Evolutionary conservation across 176 grass and related monocot genomes (phyloP), one percentile per base, ranked within the genome.

Genomic region (Phragmites australis): DNA sequence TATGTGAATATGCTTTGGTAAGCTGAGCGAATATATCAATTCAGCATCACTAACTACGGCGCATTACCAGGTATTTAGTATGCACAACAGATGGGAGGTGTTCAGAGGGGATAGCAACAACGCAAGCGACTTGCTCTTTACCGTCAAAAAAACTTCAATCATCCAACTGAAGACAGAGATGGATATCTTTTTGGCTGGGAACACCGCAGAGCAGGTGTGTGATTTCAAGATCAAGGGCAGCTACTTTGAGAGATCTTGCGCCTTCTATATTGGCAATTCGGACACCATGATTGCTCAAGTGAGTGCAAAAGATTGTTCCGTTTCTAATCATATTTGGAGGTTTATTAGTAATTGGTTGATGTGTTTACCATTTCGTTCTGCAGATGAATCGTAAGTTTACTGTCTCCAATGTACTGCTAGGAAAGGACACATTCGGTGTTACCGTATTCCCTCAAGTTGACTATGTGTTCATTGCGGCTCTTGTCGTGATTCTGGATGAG

Each of bases 221-320:
- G 90, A 97, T 63, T 97, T 93, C 80, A 93, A 89, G 90, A 84
- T 97, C 65, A 93, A 76, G 76, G 93, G 90, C 2, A 97, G 81
- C 80, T 97, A 84, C 56, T 85, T 87, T 6, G 83, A 91, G 26
- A 74, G 83, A 8, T 89, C 90, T 0, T 83, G 77, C 27, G 19
- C 43, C 26, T 85, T 97, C 22, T 91, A 91, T 47, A 72, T 87
- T 18, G 86, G 93, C 4, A 52, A 84, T n/a, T 83, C 86, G 0
- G 48, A 81, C 44, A 87, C 15, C 69, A 82, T 87, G 13, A 60
- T 93, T 44, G 88, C 90, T 45, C 88, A 93, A 70, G 93, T 97
- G 75, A 84, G 84, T 52, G 31, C 43, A 0, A 18, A 32, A 22
- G 6, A 19, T n/a, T 14, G 14, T 8, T 23, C 4, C 10, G 11